A percentile compares a stretch with the other conserved stretches of the same genome.
These are phyloP conservation scores for Tolypocladium inflatum DNA, from an alignment of 2,329 filamentous ascomycete genomes.

Conservation along the genomic window DNA sequence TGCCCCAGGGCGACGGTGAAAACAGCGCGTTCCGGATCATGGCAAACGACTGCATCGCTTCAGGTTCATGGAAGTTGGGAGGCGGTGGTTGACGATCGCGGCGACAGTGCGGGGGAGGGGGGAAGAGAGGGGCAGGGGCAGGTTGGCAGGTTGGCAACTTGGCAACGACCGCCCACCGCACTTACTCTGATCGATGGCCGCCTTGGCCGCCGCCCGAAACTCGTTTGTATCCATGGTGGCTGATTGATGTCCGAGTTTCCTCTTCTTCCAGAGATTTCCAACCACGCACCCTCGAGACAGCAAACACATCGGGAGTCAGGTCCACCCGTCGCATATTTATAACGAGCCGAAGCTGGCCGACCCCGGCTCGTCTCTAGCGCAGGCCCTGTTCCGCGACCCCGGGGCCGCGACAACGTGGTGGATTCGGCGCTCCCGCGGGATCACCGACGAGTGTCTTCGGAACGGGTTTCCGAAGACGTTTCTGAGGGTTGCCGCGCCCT, in stretches of 20 bases:
- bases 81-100: neutral
- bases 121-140: too few relatives aligned
- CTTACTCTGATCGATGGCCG: constrained; percentile 75
- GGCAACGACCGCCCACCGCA: constrained; percentile 6
- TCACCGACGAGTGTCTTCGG: neutral
- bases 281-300: neutral
- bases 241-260: neutral
- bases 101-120: neutral
- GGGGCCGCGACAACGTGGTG: neutral
- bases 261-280: neutral
- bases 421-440: neutral
- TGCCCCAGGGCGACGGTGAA: neutral
- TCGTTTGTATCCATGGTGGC: constrained; percentile 65
- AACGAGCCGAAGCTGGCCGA: neutral
- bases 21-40: neutral
- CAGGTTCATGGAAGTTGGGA: too few relatives aligned
- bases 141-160: neutral
- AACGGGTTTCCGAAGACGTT: neutral
- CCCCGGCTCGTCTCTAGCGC: neutral
- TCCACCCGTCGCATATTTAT: neutral
- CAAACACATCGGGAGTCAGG: neutral
- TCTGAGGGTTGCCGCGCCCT: neutral
- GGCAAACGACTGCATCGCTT: neutral
- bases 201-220: constrained; percentile 68
- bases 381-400: neutral